Evolutionary conservation across 1,139 yeast species (phyloP).

Genomic region (Taphrina pruni): DNA sequence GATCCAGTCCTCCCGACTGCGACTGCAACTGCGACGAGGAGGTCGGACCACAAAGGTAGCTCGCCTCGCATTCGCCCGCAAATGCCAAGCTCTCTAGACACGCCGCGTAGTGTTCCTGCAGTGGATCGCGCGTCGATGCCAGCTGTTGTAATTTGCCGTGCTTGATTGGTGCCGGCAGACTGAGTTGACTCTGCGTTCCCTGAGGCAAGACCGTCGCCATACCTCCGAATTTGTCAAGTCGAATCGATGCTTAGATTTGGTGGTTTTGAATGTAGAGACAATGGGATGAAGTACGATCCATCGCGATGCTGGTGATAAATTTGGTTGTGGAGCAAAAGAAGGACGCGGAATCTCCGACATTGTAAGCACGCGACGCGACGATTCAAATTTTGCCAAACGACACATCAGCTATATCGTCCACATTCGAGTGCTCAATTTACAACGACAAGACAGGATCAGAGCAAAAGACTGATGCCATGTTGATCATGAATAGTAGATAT

Average conservation of each 20-base stretch:
- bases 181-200: slow-evolving; percentile 9
- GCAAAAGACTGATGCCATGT: no score
- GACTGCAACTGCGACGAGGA: no score
- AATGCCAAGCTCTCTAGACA: slow-evolving; percentile 8
- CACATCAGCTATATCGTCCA: not conserved
- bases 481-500: no score
- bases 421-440: no score
- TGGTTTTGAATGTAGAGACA: no score
- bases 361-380: not conserved
- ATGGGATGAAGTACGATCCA: not conserved
- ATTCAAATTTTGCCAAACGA: not conserved
- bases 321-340: no score
- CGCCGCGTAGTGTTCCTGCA: slow-evolving; percentile 6
- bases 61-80: slow-evolving; percentile 24
- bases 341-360: not conserved
- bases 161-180: slow-evolving; percentile 16
- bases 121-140: not conserved
- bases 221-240: no score
- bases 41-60: no score
- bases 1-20: not conserved
- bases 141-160: not conserved
- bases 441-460: no score
- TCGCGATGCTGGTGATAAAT: not conserved
- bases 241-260: no score
- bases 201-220: slow-evolving; percentile 5